Evolutionary conservation across 192 early-diverging fungal genomes (phyloP).

Genomic region (Coemansia sp.): DNA sequence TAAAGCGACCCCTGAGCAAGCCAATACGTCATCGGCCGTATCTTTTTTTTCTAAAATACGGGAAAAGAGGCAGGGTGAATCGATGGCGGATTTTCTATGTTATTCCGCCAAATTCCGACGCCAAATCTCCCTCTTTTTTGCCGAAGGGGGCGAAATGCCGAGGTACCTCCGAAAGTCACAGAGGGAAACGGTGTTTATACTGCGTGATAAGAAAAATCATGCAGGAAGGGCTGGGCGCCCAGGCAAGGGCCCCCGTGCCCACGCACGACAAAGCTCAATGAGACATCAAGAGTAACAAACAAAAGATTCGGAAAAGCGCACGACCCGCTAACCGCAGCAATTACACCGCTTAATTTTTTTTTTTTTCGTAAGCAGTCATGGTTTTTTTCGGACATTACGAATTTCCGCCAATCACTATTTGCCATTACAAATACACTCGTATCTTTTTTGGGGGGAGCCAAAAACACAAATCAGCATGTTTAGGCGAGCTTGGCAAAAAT

Average conservation of each 20-base stretch:
- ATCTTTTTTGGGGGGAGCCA: background rate
- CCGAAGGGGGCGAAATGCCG: background rate
- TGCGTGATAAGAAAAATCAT: background rate
- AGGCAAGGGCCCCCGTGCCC: too few species aligned
- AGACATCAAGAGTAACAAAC: too few species aligned
- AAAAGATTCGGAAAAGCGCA: background rate
- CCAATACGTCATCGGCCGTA: too few species aligned
- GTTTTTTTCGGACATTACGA: slow-evolving; percentile 3
- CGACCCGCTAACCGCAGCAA: too few species aligned
- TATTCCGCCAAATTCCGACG: background rate
- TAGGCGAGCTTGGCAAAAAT: slow-evolving; percentile 2
- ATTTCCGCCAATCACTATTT: slow-evolving; percentile 2
- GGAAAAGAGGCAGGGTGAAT: background rate
- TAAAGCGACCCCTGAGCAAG: too few species aligned
- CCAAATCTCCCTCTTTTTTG: too few species aligned
- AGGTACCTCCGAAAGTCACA: background rate
- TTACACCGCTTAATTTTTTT: too few species aligned
- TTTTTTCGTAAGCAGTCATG: slow-evolving; percentile 1
- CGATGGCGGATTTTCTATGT: background rate
- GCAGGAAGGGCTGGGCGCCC: background rate
- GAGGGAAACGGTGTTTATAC: background rate
- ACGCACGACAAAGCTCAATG: too few species aligned
- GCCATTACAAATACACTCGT: slow-evolving; percentile 7
- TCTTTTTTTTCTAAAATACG: too few species aligned
- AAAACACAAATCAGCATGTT: slow-evolving; percentile 1